These are phyloP conservation scores for Pochonia chlamydosporia DNA, from an alignment of 2,329 filamentous ascomycete genomes.

Conservation along the genomic window DNA sequence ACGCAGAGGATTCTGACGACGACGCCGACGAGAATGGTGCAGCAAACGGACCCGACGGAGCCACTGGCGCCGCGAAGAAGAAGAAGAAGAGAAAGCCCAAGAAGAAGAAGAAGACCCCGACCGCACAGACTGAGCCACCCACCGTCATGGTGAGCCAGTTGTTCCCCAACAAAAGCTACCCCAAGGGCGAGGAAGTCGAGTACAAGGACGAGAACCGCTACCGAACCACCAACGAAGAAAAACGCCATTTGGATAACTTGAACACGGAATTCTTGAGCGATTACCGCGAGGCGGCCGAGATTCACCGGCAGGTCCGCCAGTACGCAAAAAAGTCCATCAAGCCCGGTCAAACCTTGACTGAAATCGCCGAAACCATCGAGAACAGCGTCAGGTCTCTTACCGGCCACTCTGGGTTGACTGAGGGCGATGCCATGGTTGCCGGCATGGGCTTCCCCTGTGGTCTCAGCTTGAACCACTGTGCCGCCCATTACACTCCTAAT, in stretches of 20 bases:
- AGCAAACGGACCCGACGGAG: slow-evolving; percentile 26
- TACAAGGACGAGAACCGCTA: slow-evolving; percentile 72
- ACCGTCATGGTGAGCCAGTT: slow-evolving; percentile 65
- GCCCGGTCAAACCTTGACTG: slow-evolving; percentile 72
- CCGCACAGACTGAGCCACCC: slow-evolving; percentile 68
- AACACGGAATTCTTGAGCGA: slow-evolving; percentile 75
- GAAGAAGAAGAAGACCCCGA: slow-evolving; percentile 73
- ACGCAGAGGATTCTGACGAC: slow-evolving; percentile 47
- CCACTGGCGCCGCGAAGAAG: slow-evolving; percentile 32
- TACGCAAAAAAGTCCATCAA: slow-evolving; percentile 77
- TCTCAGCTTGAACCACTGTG: slow-evolving; percentile 77
- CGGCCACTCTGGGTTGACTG: slow-evolving; percentile 68
- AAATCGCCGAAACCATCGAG: slow-evolving; percentile 85
- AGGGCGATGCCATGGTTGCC: slow-evolving; percentile 71
- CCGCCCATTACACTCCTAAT: slow-evolving; percentile 83
- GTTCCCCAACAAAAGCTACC: slow-evolving; percentile 67
- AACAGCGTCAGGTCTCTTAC: slow-evolving; percentile 71
- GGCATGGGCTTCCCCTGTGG: slow-evolving; percentile 87
- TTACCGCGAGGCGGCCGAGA: slow-evolving; percentile 79
- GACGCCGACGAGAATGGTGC: slow-evolving; percentile 41
- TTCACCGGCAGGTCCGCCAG: slow-evolving; percentile 81
- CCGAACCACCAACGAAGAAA: slow-evolving; percentile 77
- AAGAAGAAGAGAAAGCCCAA: slow-evolving; percentile 78
- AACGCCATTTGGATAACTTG: slow-evolving; percentile 74
- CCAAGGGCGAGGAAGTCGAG: slow-evolving; percentile 70